Percentiles rank a stretch among this genome's conserved stretches.
phyloP scores from a whole-genome alignment of 495 filamentous ascomycete species.

The Aspergillus carlsbadensis region DNA sequence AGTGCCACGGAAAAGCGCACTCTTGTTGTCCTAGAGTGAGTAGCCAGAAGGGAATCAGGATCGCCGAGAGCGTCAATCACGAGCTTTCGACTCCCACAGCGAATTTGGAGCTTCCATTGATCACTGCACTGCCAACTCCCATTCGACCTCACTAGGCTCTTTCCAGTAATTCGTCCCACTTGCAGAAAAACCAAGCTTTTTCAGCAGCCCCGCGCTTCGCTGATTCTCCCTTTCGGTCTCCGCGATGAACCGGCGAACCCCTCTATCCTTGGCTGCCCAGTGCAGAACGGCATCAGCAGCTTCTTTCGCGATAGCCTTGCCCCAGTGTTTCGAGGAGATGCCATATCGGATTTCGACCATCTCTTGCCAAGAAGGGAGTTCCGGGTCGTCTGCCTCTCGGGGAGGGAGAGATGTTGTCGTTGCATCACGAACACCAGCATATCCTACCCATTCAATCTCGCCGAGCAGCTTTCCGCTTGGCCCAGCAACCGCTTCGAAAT shows the following conservation, averaged over 20 bases:
- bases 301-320: slow-evolving; percentile 22
- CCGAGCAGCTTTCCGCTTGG: background rate
- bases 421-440: slow-evolving; percentile 29
- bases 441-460: slow-evolving; percentile 25
- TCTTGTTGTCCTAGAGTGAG: too few relatives aligned
- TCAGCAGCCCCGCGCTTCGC: slow-evolving; percentile 22
- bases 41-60: too few relatives aligned
- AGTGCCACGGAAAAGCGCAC: too few relatives aligned
- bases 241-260: slow-evolving; percentile 28
- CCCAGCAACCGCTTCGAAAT: too few relatives aligned
- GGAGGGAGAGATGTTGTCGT: slow-evolving; percentile 24
- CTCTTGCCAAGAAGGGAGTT: slow-evolving; percentile 23
- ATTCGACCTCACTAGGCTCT: slow-evolving; percentile 25
- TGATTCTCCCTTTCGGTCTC: slow-evolving; percentile 26
- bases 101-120: too few relatives aligned
- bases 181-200: slow-evolving; percentile 22
- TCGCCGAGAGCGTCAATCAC: too few relatives aligned
- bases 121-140: slow-evolving; percentile 14
- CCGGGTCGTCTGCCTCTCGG: slow-evolving; percentile 14
- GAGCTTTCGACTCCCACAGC: too few relatives aligned
- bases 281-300: slow-evolving; percentile 13
- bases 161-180: slow-evolving; percentile 33
- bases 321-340: slow-evolving; percentile 23
- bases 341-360: slow-evolving; percentile 30
- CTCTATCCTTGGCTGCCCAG: slow-evolving; percentile 19